A percentile compares a stretch with the other conserved stretches of the same genome.
phyloP scores from a whole-genome alignment of 2,329 filamentous ascomycete genomes.

The Pestalotiopsis sp. region DNA sequence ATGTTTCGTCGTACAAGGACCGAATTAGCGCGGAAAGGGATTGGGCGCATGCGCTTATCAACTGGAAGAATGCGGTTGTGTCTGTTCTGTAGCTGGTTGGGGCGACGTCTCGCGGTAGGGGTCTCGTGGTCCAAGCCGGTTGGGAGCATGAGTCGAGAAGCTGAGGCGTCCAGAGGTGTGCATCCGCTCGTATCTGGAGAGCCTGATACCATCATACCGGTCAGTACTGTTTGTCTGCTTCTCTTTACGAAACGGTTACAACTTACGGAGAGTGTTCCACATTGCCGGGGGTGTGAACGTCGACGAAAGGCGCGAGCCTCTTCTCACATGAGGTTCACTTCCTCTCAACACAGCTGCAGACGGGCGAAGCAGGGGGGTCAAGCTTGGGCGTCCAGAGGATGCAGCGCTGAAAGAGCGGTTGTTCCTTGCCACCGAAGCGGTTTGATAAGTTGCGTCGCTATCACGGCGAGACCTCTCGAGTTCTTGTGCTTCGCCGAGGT shows the following conservation, averaged over 20 bases:
- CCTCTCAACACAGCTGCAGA: conserved; percentile 9
- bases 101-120: neutral
- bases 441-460: conserved; percentile 27
- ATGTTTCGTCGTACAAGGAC: neutral
- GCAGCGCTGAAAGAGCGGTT: conserved; percentile 16
- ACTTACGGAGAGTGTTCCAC: neutral
- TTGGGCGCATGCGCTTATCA: conserved; percentile 1
- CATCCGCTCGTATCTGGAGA: neutral
- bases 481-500: conserved; percentile 26
- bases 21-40: neutral
- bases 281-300: conserved; percentile 10
- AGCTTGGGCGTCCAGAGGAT: conserved; percentile 5
- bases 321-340: conserved; percentile 1
- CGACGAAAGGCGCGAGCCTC: conserved; percentile 4
- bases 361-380: conserved; percentile 15
- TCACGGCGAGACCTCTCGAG: conserved; percentile 27
- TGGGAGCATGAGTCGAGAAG: neutral
- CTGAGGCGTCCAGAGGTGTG: neutral
- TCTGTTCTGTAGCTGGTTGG: neutral
- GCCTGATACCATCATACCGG: neutral
- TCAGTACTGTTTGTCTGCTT: neutral
- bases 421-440: conserved; percentile 18
- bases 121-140: neutral
- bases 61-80: neutral
- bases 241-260: neutral